Conservation (phyloP, 2,329 filamentous ascomycete genomes). For the Neofusicoccum cordaticola region DNA sequence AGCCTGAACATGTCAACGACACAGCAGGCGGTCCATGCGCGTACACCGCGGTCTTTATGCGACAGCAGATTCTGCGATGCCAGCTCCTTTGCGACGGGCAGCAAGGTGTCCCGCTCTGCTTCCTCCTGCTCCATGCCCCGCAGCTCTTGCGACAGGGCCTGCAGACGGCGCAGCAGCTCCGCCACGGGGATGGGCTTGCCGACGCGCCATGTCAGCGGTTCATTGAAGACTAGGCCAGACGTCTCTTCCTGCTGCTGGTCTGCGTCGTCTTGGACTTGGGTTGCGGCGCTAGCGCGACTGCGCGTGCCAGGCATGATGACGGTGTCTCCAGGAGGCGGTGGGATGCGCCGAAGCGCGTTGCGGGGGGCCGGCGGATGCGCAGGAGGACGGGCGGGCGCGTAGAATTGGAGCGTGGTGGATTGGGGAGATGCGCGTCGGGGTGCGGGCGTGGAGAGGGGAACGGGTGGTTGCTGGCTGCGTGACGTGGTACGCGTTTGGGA, state of each 20-base stretch:
- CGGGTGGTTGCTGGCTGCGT: conserved; percentile 8
- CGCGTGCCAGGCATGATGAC: conserved; percentile 26
- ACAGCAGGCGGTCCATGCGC: conserved; percentile 83
- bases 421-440: conserved; percentile 2
- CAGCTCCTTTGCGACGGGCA: conserved; percentile 79
- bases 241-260: conserved; percentile 4
- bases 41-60: conserved; percentile 92
- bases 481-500: conserved; percentile 17
- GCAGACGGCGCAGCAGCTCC: conserved; percentile 77
- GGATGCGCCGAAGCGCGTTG: conserved; percentile 16
- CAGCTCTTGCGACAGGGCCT: conserved; percentile 78
- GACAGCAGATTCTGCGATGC: conserved; percentile 76
- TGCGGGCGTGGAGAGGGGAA: background rate
- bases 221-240: conserved; percentile 69
- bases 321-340: conserved; percentile 7
- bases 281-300: conserved; percentile 38
- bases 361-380: background rate
- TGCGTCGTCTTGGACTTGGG: conserved; percentile 24
- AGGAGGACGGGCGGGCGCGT: background rate
- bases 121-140: conserved; percentile 83
- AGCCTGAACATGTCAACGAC: conserved; percentile 90
- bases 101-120: conserved; percentile 77
- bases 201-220: conserved; percentile 85
- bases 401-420: background rate
- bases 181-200: conserved; percentile 83